Evolutionary conservation across 805 yeast genomes (phyloP).

Genomic region (Lachancea waltii): DNA sequence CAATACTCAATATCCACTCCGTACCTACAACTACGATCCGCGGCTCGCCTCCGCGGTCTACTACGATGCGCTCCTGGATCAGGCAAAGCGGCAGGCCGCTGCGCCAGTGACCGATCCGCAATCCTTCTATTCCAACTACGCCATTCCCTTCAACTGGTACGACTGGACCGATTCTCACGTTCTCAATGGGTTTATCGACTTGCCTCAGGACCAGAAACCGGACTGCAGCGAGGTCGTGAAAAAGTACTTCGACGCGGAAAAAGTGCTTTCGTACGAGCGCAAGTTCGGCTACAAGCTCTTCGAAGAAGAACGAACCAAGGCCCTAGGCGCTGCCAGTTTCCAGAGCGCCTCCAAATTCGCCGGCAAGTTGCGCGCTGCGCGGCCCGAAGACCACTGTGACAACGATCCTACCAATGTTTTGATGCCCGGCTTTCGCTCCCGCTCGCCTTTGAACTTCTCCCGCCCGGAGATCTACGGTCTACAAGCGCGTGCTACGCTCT

Average conservation of each 20-base stretch:
- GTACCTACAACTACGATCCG: slow-evolving; percentile 12
- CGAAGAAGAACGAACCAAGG: slow-evolving; percentile 17
- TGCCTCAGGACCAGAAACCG: slow-evolving; percentile 28
- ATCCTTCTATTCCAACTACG: slow-evolving; percentile 8
- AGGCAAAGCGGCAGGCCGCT: not conserved
- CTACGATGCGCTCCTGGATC: slow-evolving; percentile 6
- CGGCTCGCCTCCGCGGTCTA: slow-evolving; percentile 10
- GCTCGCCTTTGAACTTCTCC: slow-evolving; percentile 7
- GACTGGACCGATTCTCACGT: slow-evolving; percentile 45
- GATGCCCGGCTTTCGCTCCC: slow-evolving; percentile 9
- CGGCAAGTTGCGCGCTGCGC: not conserved
- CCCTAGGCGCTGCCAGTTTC: slow-evolving; percentile 15
- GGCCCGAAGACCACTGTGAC: slow-evolving; percentile 4
- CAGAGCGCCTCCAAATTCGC: slow-evolving; percentile 2
- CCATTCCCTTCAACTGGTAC: slow-evolving; percentile 49
- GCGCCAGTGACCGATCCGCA: not conserved
- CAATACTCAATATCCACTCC: slow-evolving; percentile 5
- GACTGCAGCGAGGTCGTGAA: slow-evolving; percentile 21
- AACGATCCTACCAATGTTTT: slow-evolving; percentile 3
- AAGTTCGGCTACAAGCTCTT: slow-evolving; percentile 21
- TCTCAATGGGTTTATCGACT: slow-evolving; percentile 33
- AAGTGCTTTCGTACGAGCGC: slow-evolving; percentile 16
- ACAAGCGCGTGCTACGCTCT: slow-evolving; percentile 9
- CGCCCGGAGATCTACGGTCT: slow-evolving; percentile 11
- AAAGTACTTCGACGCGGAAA: slow-evolving; percentile 19